These are phyloP conservation scores for Capronia epimyces DNA, from an alignment of 2,329 filamentous ascomycete genomes.

Conservation along the genomic window DNA sequence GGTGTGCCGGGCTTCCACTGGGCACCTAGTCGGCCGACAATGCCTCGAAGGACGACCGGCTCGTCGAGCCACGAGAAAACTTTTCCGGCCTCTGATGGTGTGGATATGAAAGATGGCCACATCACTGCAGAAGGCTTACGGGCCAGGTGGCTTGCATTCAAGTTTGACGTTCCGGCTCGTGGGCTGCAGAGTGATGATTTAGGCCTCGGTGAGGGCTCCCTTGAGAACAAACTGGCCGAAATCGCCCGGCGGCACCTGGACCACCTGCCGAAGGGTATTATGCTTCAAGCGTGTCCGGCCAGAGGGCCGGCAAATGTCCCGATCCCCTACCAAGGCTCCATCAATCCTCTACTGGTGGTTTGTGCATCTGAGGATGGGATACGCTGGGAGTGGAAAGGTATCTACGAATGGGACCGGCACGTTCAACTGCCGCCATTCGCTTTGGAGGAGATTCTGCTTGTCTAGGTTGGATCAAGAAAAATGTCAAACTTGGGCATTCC, in stretches of 20 bases:
- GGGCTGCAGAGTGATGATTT: not conserved
- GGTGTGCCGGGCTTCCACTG: constrained; percentile 1
- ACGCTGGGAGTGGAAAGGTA: constrained; percentile 4
- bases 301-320: constrained; percentile 3
- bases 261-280: not conserved
- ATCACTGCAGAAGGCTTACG: constrained; percentile 5
- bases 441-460: constrained; percentile 4
- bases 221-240: not conserved
- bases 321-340: constrained; percentile 1
- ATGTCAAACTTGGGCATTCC: too few species aligned
- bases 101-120: not conserved
- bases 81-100: constrained; percentile 1
- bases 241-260: not conserved
- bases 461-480: not conserved
- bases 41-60: not conserved
- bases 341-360: constrained; percentile 1
- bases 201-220: not conserved
- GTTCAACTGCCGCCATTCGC: constrained; percentile 1
- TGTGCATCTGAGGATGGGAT: not conserved
- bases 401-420: constrained; percentile 4
- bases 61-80: not conserved
- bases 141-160: constrained; percentile 2
- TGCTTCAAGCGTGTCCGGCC: not conserved
- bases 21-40: constrained; percentile 5
- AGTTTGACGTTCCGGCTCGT: not conserved